Evolutionary conservation across 495 filamentous ascomycete species (phyloP).

Genomic region (Penicillium taxi): DNA sequence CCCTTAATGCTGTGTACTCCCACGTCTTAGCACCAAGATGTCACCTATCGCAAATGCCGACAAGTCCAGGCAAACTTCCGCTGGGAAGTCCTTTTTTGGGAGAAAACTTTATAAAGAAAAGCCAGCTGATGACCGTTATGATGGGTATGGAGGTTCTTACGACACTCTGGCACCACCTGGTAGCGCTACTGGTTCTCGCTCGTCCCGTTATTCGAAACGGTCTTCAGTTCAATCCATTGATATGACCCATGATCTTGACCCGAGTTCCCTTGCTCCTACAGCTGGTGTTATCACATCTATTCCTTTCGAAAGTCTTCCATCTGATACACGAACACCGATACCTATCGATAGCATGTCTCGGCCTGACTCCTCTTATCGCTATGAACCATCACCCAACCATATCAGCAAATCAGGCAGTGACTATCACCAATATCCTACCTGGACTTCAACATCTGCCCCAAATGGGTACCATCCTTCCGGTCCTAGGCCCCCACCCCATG

Average conservation of each 20-base stretch:
- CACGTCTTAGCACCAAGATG: constrained; percentile 29
- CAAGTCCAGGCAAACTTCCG: constrained; percentile 75
- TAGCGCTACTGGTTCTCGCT: constrained; percentile 58
- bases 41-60: constrained; percentile 54
- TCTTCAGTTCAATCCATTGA: constrained; percentile 72
- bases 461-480: constrained; percentile 51
- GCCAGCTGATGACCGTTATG: constrained; percentile 48
- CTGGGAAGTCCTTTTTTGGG: constrained; percentile 81
- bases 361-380: constrained; percentile 55
- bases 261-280: constrained; percentile 55
- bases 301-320: constrained; percentile 69
- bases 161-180: constrained; percentile 43
- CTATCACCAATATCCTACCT: constrained; percentile 83
- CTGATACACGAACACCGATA: constrained; percentile 62
- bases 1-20: constrained; percentile 38
- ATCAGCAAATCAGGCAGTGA: constrained; percentile 69
- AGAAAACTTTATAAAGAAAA: constrained; percentile 69
- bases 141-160: constrained; percentile 41
- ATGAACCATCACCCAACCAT: constrained; percentile 72
- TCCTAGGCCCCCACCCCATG: constrained; percentile 62
- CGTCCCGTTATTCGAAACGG: constrained; percentile 72
- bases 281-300: constrained; percentile 87
- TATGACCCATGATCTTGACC: constrained; percentile 37
- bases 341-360: constrained; percentile 69
- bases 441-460: constrained; percentile 46